A percentile compares a stretch with the other conserved stretches of the same genome.
Evolutionary conservation across 331 rosid genomes (phyloP).

Genomic region (Rhamnella rubrinervis): DNA sequence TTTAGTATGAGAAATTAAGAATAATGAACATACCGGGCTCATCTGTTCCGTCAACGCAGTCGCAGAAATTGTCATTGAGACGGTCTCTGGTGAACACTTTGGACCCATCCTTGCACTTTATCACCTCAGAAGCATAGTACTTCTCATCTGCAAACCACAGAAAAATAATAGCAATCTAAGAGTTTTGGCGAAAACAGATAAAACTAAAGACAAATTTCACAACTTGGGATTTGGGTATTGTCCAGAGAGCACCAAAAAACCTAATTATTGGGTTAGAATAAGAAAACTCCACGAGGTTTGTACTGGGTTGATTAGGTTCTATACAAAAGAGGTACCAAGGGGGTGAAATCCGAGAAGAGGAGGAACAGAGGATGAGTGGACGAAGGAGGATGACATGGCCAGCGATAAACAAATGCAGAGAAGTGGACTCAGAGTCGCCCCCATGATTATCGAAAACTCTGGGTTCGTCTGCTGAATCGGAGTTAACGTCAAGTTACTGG

Average conservation of each 20-base stretch:
- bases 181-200: neutral
- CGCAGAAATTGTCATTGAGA: conserved; percentile 81
- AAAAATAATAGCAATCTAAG: conserved; percentile 16
- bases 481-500: too few relatives aligned
- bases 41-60: conserved; percentile 86
- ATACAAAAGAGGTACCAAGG: conserved; percentile 42
- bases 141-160: conserved; percentile 62
- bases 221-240: conserved; percentile 18
- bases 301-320: neutral
- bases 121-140: conserved; percentile 51
- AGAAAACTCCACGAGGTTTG: conserved; percentile 12
- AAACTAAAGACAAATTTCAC: neutral
- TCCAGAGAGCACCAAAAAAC: conserved; percentile 9
- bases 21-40: conserved; percentile 64
- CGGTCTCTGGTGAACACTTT: conserved; percentile 70
- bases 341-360: conserved; percentile 71
- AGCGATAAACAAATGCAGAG: conserved; percentile 38
- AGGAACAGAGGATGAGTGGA: conserved; percentile 28
- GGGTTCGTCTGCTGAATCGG: neutral
- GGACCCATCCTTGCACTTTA: conserved; percentile 73
- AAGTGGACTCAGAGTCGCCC: conserved; percentile 24
- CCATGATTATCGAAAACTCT: conserved; percentile 29
- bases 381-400: conserved; percentile 32
- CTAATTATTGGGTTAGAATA: conserved; percentile 18
- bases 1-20: neutral